Base-by-base conservation (phyloP, 345 rosid genomes). In the Salix udensis region DNA sequence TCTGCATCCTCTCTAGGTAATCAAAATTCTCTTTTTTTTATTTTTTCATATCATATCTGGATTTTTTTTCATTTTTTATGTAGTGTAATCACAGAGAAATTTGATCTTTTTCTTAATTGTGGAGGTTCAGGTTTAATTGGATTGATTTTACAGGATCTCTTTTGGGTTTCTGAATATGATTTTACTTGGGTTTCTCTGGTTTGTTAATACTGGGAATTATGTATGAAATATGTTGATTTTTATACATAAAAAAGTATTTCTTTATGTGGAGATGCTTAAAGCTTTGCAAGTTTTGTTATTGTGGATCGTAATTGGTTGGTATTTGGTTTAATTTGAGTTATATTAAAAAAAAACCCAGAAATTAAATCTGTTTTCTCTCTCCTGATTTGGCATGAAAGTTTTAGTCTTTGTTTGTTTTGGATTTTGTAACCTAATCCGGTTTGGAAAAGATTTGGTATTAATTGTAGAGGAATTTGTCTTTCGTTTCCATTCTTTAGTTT, bases 1-100 rank as follows among this genome's bases (percentile, higher is more conserved):
- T 60, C 71, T 69, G 77, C 84, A 42, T 18, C 80, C 82, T 30
- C 50, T 72, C 64, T 75, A 76, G 87, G 89, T 81, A 64, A 24
- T 19, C 19, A 5, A 10, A 23, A 9, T 10, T n/a, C 37, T 26
- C 28, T 67, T 31, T 66, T 37, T 19, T 53, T 7, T 2, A 68
- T 26, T 70, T 36, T 2, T 8, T 68, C 26, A 7, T 39, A 42
- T 75, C 24, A 19, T 0, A 2, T 24, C 62, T 10, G 30, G 1
- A 23, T 69, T 58, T 34, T n/a, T n/a, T 55, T 31, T 39, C 30
- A 10, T 37, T 50, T 21, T 9, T 42, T 14, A 4, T 18, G 46
- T 11, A 0, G 11, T 42, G 14, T 42, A 10, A 42, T 42, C 11
- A 42, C 46, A 2, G 14, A 42, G 46, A 42, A 42, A 42, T 12